phyloP scores from a whole-genome alignment of 2,329 filamentous ascomycete genomes.

The Taxawa tesnikishii region DNA sequence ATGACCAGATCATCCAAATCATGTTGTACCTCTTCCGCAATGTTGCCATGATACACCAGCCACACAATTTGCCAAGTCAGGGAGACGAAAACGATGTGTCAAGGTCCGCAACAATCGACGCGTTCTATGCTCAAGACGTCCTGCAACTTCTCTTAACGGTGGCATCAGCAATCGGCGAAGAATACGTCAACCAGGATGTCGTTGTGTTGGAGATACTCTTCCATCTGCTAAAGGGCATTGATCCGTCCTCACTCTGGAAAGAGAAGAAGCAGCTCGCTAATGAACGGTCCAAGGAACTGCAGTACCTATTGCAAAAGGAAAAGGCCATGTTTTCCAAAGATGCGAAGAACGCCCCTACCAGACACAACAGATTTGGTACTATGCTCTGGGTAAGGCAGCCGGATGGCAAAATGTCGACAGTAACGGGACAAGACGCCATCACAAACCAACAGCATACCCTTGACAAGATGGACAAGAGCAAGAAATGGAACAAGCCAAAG shows the following conservation, averaged over 20 bases:
- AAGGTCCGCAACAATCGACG: constrained; percentile 74
- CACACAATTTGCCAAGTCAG: constrained; percentile 60
- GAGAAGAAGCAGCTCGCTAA: constrained; percentile 58
- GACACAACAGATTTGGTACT: constrained; percentile 89
- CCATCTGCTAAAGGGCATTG: constrained; percentile 81
- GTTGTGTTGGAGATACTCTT: constrained; percentile 87
- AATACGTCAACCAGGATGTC: constrained; percentile 81
- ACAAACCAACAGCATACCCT: constrained; percentile 60
- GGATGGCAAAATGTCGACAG: constrained; percentile 69
- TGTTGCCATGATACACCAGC: constrained; percentile 69
- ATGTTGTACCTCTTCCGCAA: constrained; percentile 84
- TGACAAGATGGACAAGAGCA: constrained; percentile 79
- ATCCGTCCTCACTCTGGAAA: constrained; percentile 76
- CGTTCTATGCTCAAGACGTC: constrained; percentile 83
- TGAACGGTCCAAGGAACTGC: constrained; percentile 61
- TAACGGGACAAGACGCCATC: constrained; percentile 81
- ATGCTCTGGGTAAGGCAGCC: constrained; percentile 95
- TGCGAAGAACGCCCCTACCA: constrained; percentile 64
- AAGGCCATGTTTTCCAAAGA: constrained; percentile 68
- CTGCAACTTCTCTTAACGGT: constrained; percentile 76
- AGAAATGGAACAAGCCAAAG: constrained; percentile 78
- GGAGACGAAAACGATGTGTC: constrained; percentile 87
- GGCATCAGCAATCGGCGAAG: constrained; percentile 84
- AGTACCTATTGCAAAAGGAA: constrained; percentile 67
- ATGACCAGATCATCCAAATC: constrained; percentile 87